Evolutionary conservation across 805 yeast species (phyloP).

Genomic region (Pichia gijzeniarum): DNA sequence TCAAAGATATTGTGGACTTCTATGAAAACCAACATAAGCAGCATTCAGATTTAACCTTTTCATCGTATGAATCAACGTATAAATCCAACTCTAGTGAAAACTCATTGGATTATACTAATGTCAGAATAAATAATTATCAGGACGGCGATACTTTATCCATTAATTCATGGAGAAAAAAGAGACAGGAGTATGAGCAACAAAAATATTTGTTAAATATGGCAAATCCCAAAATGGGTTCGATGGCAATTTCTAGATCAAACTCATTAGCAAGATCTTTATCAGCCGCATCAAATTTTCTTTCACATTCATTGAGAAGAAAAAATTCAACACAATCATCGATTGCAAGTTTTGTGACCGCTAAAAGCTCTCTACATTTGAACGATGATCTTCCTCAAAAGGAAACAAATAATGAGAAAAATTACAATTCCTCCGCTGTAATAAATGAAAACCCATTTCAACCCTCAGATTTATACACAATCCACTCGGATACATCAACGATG

Average conservation of each 20-base stretch:
- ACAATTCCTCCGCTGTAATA: background rate
- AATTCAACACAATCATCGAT: slow-evolving; percentile 28
- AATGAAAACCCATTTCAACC: slow-evolving; percentile 7
- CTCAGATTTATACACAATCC: background rate
- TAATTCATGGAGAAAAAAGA: slow-evolving; percentile 46
- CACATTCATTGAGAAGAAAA: slow-evolving; percentile 23
- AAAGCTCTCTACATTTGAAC: background rate
- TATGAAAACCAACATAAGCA: slow-evolving; percentile 23
- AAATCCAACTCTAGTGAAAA: slow-evolving; percentile 2
- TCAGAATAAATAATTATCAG: slow-evolving; percentile 26
- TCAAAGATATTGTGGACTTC: slow-evolving; percentile 29
- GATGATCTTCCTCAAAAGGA: too few relatives aligned
- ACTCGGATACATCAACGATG: background rate
- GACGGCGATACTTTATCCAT: slow-evolving; percentile 42
- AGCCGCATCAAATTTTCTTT: slow-evolving; percentile 22
- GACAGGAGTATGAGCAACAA: slow-evolving; percentile 37
- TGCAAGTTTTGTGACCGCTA: slow-evolving; percentile 21
- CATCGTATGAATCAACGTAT: slow-evolving; percentile 9
- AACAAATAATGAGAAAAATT: background rate
- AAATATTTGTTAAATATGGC: background rate
- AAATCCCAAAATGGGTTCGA: background rate
- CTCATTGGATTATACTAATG: slow-evolving; percentile 11
- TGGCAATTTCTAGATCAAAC: background rate
- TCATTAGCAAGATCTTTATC: slow-evolving; percentile 25
- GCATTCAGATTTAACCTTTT: slow-evolving; percentile 19